Conservation (phyloP, 164 flowering plant genomes). For the Chimonanthus praecox region DNA sequence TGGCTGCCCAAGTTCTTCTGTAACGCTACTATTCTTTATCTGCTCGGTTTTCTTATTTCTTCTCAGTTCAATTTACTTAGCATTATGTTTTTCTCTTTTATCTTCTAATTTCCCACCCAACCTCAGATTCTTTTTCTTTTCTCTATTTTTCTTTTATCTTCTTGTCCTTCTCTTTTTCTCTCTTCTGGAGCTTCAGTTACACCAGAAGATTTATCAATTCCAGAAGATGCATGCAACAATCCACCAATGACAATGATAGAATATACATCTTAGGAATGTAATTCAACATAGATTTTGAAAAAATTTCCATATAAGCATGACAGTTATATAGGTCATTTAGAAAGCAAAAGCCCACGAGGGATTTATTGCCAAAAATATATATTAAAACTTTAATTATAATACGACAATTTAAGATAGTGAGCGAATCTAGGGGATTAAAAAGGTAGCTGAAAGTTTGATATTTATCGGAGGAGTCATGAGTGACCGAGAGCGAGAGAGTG, state of each 20-base stretch:
- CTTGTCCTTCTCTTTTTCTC: background rate
- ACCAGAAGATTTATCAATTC: background rate
- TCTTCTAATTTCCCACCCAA: background rate
- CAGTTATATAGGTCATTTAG: too few species aligned
- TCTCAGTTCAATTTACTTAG: background rate
- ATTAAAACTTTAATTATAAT: too few species aligned
- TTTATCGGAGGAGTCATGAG: too few species aligned
- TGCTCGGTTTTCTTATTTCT: conserved; percentile 28
- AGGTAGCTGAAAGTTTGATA: too few species aligned
- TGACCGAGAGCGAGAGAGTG: too few species aligned
- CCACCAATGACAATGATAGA: background rate
- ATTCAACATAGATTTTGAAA: too few species aligned
- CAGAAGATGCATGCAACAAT: background rate
- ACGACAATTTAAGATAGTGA: too few species aligned
- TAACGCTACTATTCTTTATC: conserved; percentile 44
- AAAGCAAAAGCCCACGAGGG: too few species aligned
- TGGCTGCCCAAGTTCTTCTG: conserved; percentile 60
- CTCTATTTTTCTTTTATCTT: background rate
- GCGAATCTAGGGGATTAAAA: too few species aligned
- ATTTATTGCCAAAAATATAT: too few species aligned
- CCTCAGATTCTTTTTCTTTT: background rate
- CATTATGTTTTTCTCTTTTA: background rate
- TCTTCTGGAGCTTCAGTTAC: background rate
- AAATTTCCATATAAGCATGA: too few species aligned
- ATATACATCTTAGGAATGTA: too few species aligned